A percentile compares a stretch with the other conserved stretches of the same genome.
Conservation (phyloP, 441 rosid genomes). For the Populus hybrid region DNA sequence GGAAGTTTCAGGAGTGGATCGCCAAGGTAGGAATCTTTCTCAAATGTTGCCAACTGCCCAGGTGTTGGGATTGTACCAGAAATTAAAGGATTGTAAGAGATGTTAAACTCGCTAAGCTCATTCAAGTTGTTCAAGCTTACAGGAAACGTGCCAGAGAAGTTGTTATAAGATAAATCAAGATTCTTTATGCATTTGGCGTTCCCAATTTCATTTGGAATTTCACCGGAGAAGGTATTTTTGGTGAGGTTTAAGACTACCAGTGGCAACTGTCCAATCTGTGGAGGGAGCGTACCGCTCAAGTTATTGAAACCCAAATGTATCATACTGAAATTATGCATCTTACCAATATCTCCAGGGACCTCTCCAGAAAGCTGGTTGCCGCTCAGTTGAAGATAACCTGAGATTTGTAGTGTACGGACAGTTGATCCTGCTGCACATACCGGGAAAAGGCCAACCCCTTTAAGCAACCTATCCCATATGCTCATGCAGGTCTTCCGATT, state of each 20-base stretch:
- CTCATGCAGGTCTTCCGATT: slow-evolving; percentile 67
- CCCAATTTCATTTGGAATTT: slow-evolving; percentile 64
- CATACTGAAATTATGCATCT: slow-evolving; percentile 59
- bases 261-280: slow-evolving; percentile 51
- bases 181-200: slow-evolving; percentile 57
- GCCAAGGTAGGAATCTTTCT: slow-evolving; percentile 67
- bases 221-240: slow-evolving; percentile 50
- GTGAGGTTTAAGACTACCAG: slow-evolving; percentile 73
- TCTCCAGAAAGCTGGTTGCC: slow-evolving; percentile 64
- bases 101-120: slow-evolving; percentile 70
- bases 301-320: slow-evolving; percentile 64
- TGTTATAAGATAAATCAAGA: slow-evolving; percentile 78
- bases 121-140: slow-evolving; percentile 48
- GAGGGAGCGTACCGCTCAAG: slow-evolving; percentile 54
- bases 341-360: slow-evolving; percentile 56
- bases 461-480: slow-evolving; percentile 72
- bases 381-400: slow-evolving; percentile 78
- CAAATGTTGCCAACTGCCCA: slow-evolving; percentile 78
- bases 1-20: slow-evolving; percentile 61
- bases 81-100: slow-evolving; percentile 72
- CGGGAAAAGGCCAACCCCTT: slow-evolving; percentile 63
- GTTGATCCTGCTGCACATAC: slow-evolving; percentile 46
- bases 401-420: slow-evolving; percentile 34
- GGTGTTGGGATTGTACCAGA: slow-evolving; percentile 66
- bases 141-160: slow-evolving; percentile 76